phyloP scores from a whole-genome alignment of 1,284 basidiomycete species.

The Ceratobasidium sp. region DNA sequence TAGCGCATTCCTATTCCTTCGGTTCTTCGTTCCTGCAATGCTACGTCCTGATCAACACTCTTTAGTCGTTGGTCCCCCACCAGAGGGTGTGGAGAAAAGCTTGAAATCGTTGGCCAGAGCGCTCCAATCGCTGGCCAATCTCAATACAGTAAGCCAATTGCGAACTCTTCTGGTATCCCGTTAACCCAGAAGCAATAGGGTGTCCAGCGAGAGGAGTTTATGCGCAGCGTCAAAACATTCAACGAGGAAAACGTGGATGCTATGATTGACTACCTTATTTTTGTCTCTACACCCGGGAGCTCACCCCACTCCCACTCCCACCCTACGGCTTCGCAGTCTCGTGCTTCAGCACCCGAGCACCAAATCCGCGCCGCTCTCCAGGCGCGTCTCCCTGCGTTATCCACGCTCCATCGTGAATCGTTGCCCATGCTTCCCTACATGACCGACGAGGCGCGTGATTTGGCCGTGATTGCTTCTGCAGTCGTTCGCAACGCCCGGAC shows the following conservation, averaged over 20 bases:
- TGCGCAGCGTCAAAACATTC: slow-evolving; percentile 72
- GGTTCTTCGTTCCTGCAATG: slow-evolving; percentile 83
- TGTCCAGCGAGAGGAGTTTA: slow-evolving; percentile 73
- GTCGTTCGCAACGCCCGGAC: slow-evolving; percentile 62
- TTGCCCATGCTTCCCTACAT: slow-evolving; percentile 71
- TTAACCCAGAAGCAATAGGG: slow-evolving; percentile 50
- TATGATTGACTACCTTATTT: slow-evolving; percentile 76
- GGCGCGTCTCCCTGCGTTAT: slow-evolving; percentile 60
- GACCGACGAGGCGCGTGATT: slow-evolving; percentile 72
- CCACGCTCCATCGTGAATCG: slow-evolving; percentile 67
- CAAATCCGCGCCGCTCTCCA: slow-evolving; percentile 55
- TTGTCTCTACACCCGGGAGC: slow-evolving; percentile 62
- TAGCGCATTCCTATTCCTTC: slow-evolving; percentile 82
- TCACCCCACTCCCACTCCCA: slow-evolving; percentile 43
- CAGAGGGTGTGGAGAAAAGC: slow-evolving; percentile 68
- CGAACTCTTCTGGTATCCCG: slow-evolving; percentile 4
- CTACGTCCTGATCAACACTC: slow-evolving; percentile 70
- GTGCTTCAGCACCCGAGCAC: slow-evolving; percentile 43
- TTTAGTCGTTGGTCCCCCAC: slow-evolving; percentile 62
- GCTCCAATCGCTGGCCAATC: slow-evolving; percentile 78
- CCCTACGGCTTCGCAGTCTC: not conserved
- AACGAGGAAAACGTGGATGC: slow-evolving; percentile 60
- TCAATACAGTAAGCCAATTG: slow-evolving; percentile 64
- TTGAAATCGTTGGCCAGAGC: slow-evolving; percentile 79
- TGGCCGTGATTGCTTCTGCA: slow-evolving; percentile 74